phyloP scores from a whole-genome alignment of 208 protist genomes.

The Leishmania mexicana region DNA sequence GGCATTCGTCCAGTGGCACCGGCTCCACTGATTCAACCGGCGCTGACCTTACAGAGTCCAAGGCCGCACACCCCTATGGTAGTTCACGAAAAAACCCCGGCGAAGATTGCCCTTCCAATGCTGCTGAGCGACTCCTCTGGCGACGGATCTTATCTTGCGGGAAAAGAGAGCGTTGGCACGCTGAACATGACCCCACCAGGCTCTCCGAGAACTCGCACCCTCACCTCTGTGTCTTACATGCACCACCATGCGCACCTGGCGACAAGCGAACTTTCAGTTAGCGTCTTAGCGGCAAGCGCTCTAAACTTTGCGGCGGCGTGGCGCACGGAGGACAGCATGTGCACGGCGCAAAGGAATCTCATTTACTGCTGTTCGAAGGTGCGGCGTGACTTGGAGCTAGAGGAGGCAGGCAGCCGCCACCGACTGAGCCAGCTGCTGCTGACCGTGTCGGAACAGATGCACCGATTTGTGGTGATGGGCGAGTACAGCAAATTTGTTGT shows the following conservation, averaged over 20 bases:
- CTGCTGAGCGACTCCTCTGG: neutral
- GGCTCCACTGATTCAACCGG: neutral
- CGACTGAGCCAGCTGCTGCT: constrained; percentile 32
- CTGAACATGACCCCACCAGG: neutral
- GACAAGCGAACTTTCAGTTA: neutral
- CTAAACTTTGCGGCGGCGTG: constrained; percentile 30
- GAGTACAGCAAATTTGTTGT: constrained; percentile 47
- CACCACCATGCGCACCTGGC: constrained; percentile 9
- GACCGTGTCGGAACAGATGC: constrained; percentile 28
- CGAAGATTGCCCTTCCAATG: neutral
- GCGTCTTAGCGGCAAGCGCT: constrained; percentile 19
- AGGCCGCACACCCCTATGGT: neutral
- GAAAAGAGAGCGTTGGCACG: neutral
- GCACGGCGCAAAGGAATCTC: constrained; percentile 26
- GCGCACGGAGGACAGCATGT: constrained; percentile 9
- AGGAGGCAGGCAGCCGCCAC: constrained; percentile 37
- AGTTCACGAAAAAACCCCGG: neutral
- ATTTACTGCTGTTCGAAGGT: constrained; percentile 27
- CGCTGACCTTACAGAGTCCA: neutral
- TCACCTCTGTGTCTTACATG: constrained; percentile 15
- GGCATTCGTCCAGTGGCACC: neutral
- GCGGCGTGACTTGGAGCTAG: constrained; percentile 14
- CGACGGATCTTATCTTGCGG: neutral
- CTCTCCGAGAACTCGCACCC: constrained; percentile 8
- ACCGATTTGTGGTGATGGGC: constrained; percentile 22